A percentile compares a stretch with the other conserved stretches of the same genome.
phyloP scores from a whole-genome alignment of 2,329 filamentous ascomycete species.

The Allantophomopsis lycopodina region DNA sequence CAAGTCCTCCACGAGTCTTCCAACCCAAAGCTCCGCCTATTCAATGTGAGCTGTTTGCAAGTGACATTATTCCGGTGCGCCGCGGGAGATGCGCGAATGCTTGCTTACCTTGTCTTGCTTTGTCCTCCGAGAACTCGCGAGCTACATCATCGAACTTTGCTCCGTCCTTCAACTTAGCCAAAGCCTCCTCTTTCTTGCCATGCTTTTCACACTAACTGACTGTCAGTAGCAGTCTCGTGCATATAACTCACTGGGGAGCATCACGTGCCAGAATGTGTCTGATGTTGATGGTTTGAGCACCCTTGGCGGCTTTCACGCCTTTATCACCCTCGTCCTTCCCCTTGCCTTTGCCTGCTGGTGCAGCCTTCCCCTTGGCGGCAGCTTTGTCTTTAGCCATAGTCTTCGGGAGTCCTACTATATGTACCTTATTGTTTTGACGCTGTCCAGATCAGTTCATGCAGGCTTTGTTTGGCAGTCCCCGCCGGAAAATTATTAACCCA shows the following conservation, averaged over 20 bases:
- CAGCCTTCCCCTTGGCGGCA: no score
- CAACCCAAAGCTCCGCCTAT: constrained; percentile 58
- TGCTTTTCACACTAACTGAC: constrained; percentile 55
- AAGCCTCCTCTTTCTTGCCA: constrained; percentile 62
- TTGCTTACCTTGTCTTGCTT: constrained; percentile 48
- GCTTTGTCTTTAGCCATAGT: no score
- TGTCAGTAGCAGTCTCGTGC: no score
- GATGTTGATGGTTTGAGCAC: constrained; percentile 57
- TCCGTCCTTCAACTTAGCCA: constrained; percentile 51
- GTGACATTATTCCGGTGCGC: not conserved
- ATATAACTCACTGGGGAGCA: not conserved
- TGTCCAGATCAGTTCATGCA: no score
- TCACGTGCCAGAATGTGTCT: constrained; percentile 42
- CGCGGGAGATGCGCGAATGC: not conserved
- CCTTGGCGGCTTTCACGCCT: constrained; percentile 29
- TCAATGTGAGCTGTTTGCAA: not conserved
- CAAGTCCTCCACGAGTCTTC: constrained; percentile 54
- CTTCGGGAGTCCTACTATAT: no score
- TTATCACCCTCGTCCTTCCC: constrained; percentile 24
- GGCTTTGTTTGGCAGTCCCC: no score
- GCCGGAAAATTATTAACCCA: no score
- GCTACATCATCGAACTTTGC: constrained; percentile 66
- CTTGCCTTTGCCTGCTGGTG: no score
- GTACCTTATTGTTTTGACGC: no score
- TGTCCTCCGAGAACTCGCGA: constrained; percentile 61